Evolutionary conservation across 2,329 filamentous ascomycete species (phyloP), one percentile per base, ranked within the genome.

Genomic region (Microdochium bolleyi): DNA sequence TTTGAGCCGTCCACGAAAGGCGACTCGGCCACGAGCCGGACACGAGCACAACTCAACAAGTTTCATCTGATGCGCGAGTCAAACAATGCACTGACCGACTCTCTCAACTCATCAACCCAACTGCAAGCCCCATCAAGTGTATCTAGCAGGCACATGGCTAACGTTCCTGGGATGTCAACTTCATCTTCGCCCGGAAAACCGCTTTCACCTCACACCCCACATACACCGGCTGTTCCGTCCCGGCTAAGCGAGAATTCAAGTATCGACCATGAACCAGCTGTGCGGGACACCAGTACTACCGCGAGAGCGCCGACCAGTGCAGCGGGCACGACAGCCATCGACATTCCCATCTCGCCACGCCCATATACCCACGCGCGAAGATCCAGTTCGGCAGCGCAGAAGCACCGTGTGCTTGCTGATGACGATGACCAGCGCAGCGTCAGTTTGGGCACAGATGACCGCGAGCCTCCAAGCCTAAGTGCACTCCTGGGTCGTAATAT

Each of bases 201-300:
- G 0, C 80, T 95, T 19, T 96, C 90, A 2, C 91, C 88, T 10
- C 90, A 92, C 64, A 96, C 89, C 0, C 90, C 92, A 1, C 92
- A 97, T 63, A 95, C 91, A 0, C 94, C 94, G 3, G 91, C 92
- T 11, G 90, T 97, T 25, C 92, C 92, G 21, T 96, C 92, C 8
- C 82, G 94, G n/a, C 74, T 99, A 22, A 95, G 90, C 64, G 90
- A 94, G 57, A 92, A 95, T 63, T 94, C 89, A 51, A 89, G 94
- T 55, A 84, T 84, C 46, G 87, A 89, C 58, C 87, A 90, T 62
- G 58, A 63, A 10, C 60, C 61, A 10, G 62, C 61, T 11, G 57
- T 60, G 32, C 64, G 64, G 50, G 57, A 59, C 53, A 57, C 64
- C 38, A 52, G 62, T 55, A 49, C 63, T 58, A 16, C 60, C 56